These are phyloP conservation scores for Coniochaeta pulveracea DNA, from an alignment of 2,329 filamentous ascomycete species.

Conservation along the genomic window DNA sequence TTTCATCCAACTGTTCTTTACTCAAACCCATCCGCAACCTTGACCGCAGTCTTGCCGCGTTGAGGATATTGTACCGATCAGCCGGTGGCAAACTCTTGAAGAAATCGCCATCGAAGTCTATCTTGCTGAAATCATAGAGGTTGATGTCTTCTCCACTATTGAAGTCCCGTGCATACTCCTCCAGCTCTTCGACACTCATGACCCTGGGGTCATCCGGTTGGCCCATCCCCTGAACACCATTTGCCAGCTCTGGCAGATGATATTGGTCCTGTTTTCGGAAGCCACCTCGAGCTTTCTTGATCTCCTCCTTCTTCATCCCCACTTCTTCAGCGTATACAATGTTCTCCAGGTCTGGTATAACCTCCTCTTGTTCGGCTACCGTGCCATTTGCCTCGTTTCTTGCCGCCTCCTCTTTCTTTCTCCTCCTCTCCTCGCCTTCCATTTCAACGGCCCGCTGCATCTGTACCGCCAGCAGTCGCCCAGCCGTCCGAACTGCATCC, in stretches of 20 bases:
- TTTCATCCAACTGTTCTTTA: constrained; percentile 88
- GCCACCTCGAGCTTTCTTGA: constrained; percentile 57
- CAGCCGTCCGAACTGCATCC: constrained; percentile 85
- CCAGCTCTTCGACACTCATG: constrained; percentile 89
- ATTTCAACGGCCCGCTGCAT: constrained; percentile 87
- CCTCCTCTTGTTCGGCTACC: constrained; percentile 42
- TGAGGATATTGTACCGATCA: constrained; percentile 94
- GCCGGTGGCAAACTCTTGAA: constrained; percentile 82
- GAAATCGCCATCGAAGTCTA: constrained; percentile 93
- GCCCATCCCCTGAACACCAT: constrained; percentile 72
- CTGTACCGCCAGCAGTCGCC: constrained; percentile 83
- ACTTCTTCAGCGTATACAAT: constrained; percentile 88
- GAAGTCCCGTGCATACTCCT: constrained; percentile 89
- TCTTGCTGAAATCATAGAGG: constrained; percentile 94
- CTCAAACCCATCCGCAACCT: constrained; percentile 89
- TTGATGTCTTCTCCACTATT: constrained; percentile 84
- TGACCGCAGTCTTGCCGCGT: constrained; percentile 80
- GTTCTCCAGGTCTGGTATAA: constrained; percentile 51
- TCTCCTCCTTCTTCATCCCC: constrained; percentile 68
- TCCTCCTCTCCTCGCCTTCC: constrained; percentile 56
- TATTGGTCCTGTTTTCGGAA: constrained; percentile 94
- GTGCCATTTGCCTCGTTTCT: constrained; percentile 27
- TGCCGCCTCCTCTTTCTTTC: constrained; percentile 29
- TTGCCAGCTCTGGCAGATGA: constrained; percentile 77
- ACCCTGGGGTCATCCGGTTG: constrained; percentile 86